phyloP scores from a whole-genome alignment of 306 rosid genomes.

The Lathyrus sativus region DNA sequence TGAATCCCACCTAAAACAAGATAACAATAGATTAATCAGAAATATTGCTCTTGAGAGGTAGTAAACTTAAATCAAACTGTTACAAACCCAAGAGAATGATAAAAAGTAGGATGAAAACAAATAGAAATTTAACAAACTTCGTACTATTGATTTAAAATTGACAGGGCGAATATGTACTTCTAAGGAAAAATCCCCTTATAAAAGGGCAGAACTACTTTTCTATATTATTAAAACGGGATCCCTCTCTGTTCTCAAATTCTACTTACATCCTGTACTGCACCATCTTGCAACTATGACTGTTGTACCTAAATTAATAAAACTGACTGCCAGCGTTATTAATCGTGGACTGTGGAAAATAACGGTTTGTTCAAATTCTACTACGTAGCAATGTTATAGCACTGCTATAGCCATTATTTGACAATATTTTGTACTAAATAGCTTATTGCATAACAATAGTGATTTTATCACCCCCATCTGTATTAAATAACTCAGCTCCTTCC shows the following conservation, averaged over 20 bases:
- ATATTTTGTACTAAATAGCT: background rate
- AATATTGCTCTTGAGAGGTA: slow-evolving; percentile 9
- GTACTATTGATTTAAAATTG: background rate
- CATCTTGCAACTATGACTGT: slow-evolving; percentile 12
- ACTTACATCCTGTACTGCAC: background rate
- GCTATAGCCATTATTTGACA: background rate
- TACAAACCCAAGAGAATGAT: background rate
- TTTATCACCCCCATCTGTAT: background rate
- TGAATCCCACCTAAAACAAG: slow-evolving; percentile 83
- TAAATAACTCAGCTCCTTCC: background rate
- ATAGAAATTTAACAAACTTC: background rate
- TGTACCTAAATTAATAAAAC: background rate
- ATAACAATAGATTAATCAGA: slow-evolving; percentile 28
- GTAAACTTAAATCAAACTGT: slow-evolving; percentile 5
- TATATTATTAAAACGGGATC: background rate
- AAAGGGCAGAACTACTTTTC: background rate
- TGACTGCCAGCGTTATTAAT: background rate
- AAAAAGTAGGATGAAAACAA: slow-evolving; percentile 15
- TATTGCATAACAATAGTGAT: background rate
- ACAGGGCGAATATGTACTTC: background rate
- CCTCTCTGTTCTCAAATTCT: background rate
- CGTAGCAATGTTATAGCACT: background rate
- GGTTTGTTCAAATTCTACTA: background rate
- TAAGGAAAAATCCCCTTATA: background rate
- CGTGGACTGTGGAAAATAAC: background rate